phyloP scores from a whole-genome alignment of 169 alveolate species.

The Eimeria acervulina region DNA sequence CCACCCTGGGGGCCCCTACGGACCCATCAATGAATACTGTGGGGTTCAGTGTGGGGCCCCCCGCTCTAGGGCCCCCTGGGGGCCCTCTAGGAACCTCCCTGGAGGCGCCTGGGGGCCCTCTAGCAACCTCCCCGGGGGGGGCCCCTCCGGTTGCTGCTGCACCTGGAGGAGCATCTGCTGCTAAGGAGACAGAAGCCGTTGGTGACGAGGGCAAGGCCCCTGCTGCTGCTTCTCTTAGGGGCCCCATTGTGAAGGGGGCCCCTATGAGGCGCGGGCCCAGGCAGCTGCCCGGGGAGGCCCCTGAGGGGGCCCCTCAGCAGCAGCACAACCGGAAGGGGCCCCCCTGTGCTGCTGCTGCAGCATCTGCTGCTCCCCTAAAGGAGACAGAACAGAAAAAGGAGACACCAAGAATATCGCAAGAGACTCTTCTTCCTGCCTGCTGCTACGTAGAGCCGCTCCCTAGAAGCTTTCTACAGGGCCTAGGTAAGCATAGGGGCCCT shows the following conservation, averaged over 20 bases:
- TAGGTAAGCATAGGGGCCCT: not conserved
- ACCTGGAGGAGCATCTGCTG: not conserved
- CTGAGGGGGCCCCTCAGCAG: not conserved
- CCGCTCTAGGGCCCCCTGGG: no score
- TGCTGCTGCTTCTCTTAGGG: not conserved
- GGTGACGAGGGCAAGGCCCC: no score
- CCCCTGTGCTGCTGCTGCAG: not conserved
- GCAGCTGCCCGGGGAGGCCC: not conserved
- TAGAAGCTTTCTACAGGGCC: not conserved
- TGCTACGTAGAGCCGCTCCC: constrained; percentile 40
- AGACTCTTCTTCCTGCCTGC: not conserved
- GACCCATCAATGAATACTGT: no score
- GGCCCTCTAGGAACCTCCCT: no score
- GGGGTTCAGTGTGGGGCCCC: no score
- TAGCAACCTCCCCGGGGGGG: no score
- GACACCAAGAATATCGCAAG: not conserved
- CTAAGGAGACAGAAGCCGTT: no score
- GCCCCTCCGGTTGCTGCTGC: no score
- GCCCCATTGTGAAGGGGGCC: not conserved
- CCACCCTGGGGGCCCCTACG: no score
- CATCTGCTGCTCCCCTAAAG: not conserved
- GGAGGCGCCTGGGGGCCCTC: no score
- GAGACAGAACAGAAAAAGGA: not conserved
- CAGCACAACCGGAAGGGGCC: not conserved
- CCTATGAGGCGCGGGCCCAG: not conserved